Percentiles rank a stretch among this genome's conserved stretches.
Evolutionary conservation across 345 rosid genomes (phyloP).

Genomic region (Draba incana): DNA sequence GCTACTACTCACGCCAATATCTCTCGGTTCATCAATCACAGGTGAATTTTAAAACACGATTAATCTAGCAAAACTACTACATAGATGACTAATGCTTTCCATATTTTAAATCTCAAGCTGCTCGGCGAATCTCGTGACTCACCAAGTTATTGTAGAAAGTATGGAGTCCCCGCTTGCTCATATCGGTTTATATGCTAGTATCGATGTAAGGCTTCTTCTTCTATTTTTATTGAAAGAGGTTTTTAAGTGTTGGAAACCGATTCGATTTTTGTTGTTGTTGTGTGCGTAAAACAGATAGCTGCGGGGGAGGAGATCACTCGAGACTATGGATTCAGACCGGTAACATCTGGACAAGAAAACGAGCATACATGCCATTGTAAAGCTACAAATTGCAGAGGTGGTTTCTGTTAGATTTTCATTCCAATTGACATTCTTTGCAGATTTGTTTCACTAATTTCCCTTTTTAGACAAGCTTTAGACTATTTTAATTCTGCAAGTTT

Average conservation of each 20-base stretch:
- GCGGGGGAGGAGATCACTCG: constrained; percentile 87
- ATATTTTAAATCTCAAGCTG: constrained; percentile 59
- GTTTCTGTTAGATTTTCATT: constrained; percentile 48
- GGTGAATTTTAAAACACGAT: constrained; percentile 50
- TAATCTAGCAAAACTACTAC: constrained; percentile 1
- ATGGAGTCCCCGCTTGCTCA: constrained; percentile 82
- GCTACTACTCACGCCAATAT: constrained; percentile 79
- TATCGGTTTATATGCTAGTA: constrained; percentile 87
- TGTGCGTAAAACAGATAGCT: constrained; percentile 69
- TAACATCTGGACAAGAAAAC: constrained; percentile 57
- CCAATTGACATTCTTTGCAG: constrained; percentile 34
- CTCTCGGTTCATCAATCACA: constrained; percentile 94
- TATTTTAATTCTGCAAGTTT: constrained; percentile 10
- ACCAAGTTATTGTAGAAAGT: constrained; percentile 89
- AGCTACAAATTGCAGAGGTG: constrained; percentile 69
- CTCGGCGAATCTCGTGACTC: constrained; percentile 75
- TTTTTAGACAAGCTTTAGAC: constrained; percentile 22
- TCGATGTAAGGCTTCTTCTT: constrained; percentile 66
- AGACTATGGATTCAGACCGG: constrained; percentile 56
- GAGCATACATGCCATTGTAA: constrained; percentile 67
- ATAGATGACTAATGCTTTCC: neutral
- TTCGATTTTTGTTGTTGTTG: constrained; percentile 4
- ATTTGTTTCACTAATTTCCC: constrained; percentile 14
- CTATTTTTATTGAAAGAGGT: constrained; percentile 9
- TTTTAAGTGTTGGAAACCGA: neutral